Evolutionary conservation across 495 filamentous ascomycete genomes (phyloP), one percentile per base, ranked within the genome.

Genomic region (Hamigera avellanea): DNA sequence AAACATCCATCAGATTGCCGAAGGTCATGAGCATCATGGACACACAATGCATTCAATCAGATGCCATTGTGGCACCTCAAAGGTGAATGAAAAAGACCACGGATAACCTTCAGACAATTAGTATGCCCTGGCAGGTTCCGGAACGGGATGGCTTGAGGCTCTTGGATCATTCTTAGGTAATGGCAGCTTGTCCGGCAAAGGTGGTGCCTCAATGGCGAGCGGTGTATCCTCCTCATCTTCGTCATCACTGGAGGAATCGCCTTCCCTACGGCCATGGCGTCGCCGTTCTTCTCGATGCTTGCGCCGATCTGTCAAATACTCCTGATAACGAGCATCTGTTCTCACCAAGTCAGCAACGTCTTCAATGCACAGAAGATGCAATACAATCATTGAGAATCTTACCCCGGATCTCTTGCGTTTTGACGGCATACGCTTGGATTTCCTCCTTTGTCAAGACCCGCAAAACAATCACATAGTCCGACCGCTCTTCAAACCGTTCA

Each of bases 401-500:
- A 86, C 83, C 81, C 79, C 85, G 70, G 33, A 93, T 71, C 45
- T 80, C 67, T 33, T 78, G 73, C 1, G 86, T 93, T 18, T 76
- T 78, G 30, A 73, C 69, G 9, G 84, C 82, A 49, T 85, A 81
- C 2, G 66, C 74, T 50, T 91, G 78, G 32, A 93, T 86, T 46
- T 93, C 83, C 37, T 87, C 81, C 58, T 81, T 82, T 16, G 66
- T 75, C 47, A 93, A 51, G 13, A 91, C 84, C 26, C 84, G 64
- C 40, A 91, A 59, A 3, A 91, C 85, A 57, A 93, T 89, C 26
- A 93, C 83, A 53, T 82, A 85, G 31, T 89, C 83, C 32, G 81
- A 64, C 28, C 83, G 70, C 46, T 87, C 78, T 48, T 89, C 85
- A 45, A 75, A 93, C 16, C 86, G 74, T 59, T 91, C 85, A 45